Percentiles rank a stretch among this genome's conserved stretches.
phyloP scores from a whole-genome alignment of 2,329 filamentous ascomycete genomes.

The Colletotrichum sp. region DNA sequence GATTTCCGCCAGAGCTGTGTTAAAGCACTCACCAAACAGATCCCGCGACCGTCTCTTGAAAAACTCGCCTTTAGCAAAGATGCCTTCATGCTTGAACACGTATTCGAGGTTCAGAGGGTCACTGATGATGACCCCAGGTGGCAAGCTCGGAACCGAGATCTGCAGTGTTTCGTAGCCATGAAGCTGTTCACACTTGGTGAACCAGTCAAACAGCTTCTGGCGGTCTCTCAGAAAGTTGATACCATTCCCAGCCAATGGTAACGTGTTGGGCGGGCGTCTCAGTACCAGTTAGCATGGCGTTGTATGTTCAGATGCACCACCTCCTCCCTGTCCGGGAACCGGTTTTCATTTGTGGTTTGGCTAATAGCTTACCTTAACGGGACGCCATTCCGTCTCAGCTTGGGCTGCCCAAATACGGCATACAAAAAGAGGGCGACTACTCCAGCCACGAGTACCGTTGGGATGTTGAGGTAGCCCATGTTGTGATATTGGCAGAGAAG shows the following conservation, averaged over 20 bases:
- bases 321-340: background rate
- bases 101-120: conserved; percentile 66
- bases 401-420: conserved; percentile 11
- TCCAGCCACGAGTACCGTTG: background rate
- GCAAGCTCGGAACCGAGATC: conserved; percentile 65
- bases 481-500: background rate
- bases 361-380: conserved; percentile 17
- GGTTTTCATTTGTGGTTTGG: background rate
- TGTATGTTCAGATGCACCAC: background rate
- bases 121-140: conserved; percentile 66
- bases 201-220: conserved; percentile 66
- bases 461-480: background rate
- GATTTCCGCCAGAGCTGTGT: conserved; percentile 28
- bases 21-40: conserved; percentile 52
- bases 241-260: conserved; percentile 64
- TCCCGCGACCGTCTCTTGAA: conserved; percentile 65
- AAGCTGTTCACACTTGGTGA: conserved; percentile 58
- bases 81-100: conserved; percentile 63
- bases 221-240: conserved; percentile 64
- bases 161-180: conserved; percentile 66
- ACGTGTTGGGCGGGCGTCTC: conserved; percentile 53
- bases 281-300: background rate
- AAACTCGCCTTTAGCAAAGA: conserved; percentile 67
- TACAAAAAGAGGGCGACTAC: conserved; percentile 10
- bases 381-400: conserved; percentile 18